Base-by-base conservation (phyloP, 495 filamentous ascomycete genomes). In the Pyrenula massariospora region DNA sequence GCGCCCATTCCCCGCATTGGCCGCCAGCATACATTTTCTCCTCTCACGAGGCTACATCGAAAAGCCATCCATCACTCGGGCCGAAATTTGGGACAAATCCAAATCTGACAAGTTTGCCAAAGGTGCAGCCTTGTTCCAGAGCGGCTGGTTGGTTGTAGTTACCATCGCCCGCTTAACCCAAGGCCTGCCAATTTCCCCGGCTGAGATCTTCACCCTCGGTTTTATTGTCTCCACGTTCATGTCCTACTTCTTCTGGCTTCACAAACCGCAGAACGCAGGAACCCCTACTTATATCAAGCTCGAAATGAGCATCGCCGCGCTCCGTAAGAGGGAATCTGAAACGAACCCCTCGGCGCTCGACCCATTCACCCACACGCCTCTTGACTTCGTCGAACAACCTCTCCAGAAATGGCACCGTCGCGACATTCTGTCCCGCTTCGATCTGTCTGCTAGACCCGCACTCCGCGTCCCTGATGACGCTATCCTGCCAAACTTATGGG, bases 191-290 rank as follows among this genome's bases (percentile, higher is more conserved):
- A 54, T 74, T 22, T 73, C 65, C 24, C 61, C 70, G 5, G 58
- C 73, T 0, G 0, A 73, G 73, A 60, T 76, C 1, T 75, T 73
- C 19, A 71, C 69, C 1, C 58, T 74, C 12, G 70, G 63, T 0
- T 75, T 75, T 53, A 68, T 72, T 5, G 12, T 77, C 0, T 65
- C 66, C 23, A 65, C 70, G 10, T 57, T 77, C 0, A 22, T 71
- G 0, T 73, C 72, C 8, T 75, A 71, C 20, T 58, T 60, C 5
- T 60, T 73, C 52, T 78, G 75, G 75, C 66, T 63, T 58, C 19
- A 68, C 22, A 77, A 78, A 48, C 73, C 75, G 1, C 56, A 63
- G 20, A 63, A 73, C 31, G 54, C 73, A 5, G 53, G 60, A 15
- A 57, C 65, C 49, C 62, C 67, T 2, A 66, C 66, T 1, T 57